These are phyloP conservation scores for Colletotrichum lindemuthianum DNA, from an alignment of 2,329 filamentous ascomycete species.

Conservation along the genomic window DNA sequence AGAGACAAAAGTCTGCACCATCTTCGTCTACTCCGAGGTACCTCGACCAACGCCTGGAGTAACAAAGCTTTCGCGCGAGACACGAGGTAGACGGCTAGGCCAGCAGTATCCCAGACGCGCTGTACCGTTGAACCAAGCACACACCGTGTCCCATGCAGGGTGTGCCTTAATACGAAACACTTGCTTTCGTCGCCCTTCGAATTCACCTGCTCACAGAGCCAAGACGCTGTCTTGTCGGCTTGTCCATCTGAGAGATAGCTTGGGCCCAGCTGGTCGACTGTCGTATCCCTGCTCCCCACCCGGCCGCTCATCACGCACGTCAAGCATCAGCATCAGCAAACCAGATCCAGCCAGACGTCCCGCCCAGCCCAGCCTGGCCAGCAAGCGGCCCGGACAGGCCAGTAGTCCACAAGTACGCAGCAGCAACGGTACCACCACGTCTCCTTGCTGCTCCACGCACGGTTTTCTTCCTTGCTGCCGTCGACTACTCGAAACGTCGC, in stretches of 20 bases:
- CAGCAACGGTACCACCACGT: constrained; percentile 16
- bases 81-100: constrained; percentile 20
- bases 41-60: no score
- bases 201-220: constrained; percentile 8
- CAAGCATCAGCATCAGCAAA: constrained; percentile 22
- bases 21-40: neutral
- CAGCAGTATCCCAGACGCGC: constrained; percentile 25
- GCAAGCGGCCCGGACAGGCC: constrained; percentile 24
- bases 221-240: constrained; percentile 26
- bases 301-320: constrained; percentile 31
- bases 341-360: constrained; percentile 24
- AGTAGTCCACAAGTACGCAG: constrained; percentile 10
- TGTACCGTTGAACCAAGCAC: constrained; percentile 12
- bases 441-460: constrained; percentile 23
- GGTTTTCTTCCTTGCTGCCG: constrained; percentile 28
- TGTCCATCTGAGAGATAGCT: constrained; percentile 31
- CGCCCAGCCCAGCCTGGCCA: constrained; percentile 10
- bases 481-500: constrained; percentile 29
- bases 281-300: constrained; percentile 32
- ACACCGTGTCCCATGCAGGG: constrained; percentile 24
- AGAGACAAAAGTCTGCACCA: neutral
- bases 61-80: constrained; percentile 19
- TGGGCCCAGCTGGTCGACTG: constrained; percentile 24
- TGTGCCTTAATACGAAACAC: constrained; percentile 32
- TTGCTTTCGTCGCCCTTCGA: constrained; percentile 11